Percentiles rank a stretch among this genome's conserved stretches.
These are phyloP conservation scores for Piloderma croceum DNA, from an alignment of 768 basidiomycete species.

Conservation along the genomic window DNA sequence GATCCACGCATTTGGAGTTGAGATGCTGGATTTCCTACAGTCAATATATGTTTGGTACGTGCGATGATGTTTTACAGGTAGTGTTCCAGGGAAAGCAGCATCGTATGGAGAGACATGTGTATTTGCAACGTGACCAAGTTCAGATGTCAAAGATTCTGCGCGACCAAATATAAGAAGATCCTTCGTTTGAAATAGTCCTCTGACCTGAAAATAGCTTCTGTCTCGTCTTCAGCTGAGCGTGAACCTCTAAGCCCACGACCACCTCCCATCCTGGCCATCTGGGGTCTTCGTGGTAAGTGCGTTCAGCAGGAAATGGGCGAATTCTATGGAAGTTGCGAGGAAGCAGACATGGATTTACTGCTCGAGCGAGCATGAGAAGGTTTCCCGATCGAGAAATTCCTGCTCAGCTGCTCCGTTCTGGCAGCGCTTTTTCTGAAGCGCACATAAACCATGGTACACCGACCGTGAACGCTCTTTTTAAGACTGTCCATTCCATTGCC, in stretches of 20 bases:
- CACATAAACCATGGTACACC: too few relatives aligned
- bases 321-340: too few relatives aligned
- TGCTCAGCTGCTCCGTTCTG: too few relatives aligned
- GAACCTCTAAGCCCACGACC: conserved; percentile 91
- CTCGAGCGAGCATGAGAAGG: too few relatives aligned
- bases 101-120: conserved; percentile 72
- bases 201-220: conserved; percentile 80
- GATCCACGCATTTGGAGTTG: conserved; percentile 66
- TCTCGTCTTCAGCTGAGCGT: conserved; percentile 87
- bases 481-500: too few relatives aligned
- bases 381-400: too few relatives aligned
- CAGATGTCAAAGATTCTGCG: conserved; percentile 38
- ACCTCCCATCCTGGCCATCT: conserved; percentile 90
- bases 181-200: conserved; percentile 33
- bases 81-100: conserved; percentile 87
- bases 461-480: too few relatives aligned
- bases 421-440: too few relatives aligned
- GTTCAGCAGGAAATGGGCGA: too few relatives aligned
- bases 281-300: too few relatives aligned
- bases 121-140: conserved; percentile 56
- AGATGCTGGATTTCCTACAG: conserved; percentile 41
- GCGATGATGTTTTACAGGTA: conserved; percentile 53
- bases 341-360: too few relatives aligned
- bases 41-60: conserved; percentile 1
- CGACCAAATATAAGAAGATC: not conserved